A percentile compares a stretch with the other conserved stretches of the same genome.
phyloP scores from a whole-genome alignment of 2,329 filamentous ascomycete genomes.

The Pseudohalonectria lignicola region DNA sequence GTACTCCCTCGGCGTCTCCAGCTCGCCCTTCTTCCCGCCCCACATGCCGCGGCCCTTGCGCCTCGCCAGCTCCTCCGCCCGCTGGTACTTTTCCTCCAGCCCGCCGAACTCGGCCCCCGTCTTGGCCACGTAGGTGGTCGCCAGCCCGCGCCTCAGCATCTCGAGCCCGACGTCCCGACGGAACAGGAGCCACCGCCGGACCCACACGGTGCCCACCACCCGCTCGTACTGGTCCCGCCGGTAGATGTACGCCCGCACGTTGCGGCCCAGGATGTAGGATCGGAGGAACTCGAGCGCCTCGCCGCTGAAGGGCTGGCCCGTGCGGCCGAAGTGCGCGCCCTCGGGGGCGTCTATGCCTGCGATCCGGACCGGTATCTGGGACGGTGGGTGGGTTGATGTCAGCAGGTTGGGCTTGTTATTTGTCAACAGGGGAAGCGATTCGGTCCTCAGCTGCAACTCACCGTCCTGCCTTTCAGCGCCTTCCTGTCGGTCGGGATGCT shows the following conservation, averaged over 20 bases:
- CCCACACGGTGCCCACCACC: conserved; percentile 75
- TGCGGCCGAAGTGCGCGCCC: conserved; percentile 79
- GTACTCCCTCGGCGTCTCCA: conserved; percentile 81
- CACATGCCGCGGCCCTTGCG: conserved; percentile 62
- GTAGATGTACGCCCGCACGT: conserved; percentile 75
- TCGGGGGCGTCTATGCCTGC: conserved; percentile 93
- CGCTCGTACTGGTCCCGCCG: conserved; percentile 86
- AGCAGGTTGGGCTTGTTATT: not conserved
- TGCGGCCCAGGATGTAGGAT: conserved; percentile 55
- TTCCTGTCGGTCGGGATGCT: conserved; percentile 58
- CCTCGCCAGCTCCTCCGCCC: conserved; percentile 57
- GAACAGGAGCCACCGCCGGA: conserved; percentile 48
- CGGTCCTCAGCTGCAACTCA: conserved; percentile 37
- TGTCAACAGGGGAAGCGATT: too few relatives aligned
- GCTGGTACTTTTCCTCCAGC: conserved; percentile 50
- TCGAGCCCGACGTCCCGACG: conserved; percentile 76
- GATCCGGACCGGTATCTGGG: conserved; percentile 73
- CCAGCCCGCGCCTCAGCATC: conserved; percentile 77
- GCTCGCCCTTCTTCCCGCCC: conserved; percentile 43
- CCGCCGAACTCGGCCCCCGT: conserved; percentile 80
- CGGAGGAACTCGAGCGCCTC: conserved; percentile 80
- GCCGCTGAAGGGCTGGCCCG: conserved; percentile 70
- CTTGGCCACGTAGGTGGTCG: conserved; percentile 91
- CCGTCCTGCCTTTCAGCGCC: conserved; percentile 65
- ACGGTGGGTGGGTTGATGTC: not conserved